Conservation (phyloP, 441 rosid species). For the Rhodomyrtus psidioides region DNA sequence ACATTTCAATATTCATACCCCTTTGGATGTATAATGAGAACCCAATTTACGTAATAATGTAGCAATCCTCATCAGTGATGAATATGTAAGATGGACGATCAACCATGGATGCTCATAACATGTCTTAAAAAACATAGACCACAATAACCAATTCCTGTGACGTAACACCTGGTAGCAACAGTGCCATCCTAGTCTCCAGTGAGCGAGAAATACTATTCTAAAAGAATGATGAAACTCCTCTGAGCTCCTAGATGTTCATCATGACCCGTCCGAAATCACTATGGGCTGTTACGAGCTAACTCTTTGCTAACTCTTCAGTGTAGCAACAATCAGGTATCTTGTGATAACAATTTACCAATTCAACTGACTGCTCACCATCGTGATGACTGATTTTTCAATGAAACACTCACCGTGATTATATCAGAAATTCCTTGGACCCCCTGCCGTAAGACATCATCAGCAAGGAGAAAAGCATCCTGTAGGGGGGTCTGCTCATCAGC, state of each 20-base stretch:
- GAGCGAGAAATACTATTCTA: not conserved
- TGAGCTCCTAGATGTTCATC: not conserved
- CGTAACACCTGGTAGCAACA: not conserved
- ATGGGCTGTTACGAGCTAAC: not conserved
- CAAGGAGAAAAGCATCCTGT: constrained; percentile 98
- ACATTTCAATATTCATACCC: not conserved
- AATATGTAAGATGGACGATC: not conserved
- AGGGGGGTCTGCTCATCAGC: constrained; percentile 97
- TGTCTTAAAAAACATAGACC: not conserved
- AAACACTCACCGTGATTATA: constrained; percentile 73
- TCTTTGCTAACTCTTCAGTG: not conserved
- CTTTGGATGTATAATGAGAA: not conserved
- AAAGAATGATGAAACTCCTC: not conserved
- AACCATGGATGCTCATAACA: not conserved
- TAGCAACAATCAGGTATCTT: not conserved
- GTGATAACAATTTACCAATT: not conserved
- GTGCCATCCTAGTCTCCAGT: not conserved
- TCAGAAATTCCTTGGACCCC: constrained; percentile 99
- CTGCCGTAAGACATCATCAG: constrained; percentile 95
- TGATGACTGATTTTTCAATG: not conserved
- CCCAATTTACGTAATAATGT: not conserved
- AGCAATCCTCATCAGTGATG: not conserved
- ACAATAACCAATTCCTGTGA: not conserved
- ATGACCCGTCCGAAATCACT: not conserved
- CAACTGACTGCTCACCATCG: not conserved